Base-by-base conservation (phyloP, 805 yeast genomes). In the Wickerhamomyces chambardii region DNA sequence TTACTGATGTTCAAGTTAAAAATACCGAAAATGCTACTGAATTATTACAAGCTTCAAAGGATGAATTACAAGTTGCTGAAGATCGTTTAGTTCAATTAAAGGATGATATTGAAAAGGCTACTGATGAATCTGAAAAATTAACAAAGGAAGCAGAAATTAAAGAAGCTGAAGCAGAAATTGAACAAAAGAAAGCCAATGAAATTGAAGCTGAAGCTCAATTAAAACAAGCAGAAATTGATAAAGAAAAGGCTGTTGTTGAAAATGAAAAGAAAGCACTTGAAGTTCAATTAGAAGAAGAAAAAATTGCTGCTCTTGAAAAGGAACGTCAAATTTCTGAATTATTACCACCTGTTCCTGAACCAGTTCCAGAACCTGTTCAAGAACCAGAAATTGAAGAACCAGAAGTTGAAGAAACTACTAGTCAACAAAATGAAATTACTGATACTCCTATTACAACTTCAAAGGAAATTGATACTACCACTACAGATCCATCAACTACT, bases 11-110 rank as follows among this genome's bases (percentile, higher is more conserved):
- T 29, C 72, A 72, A 42, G 47, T 56, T 19, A 55, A 58, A 39
- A 67, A 75, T 45, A 58, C 58, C 28, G 73, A 69, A 31, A 61
- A 59, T 41, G 68, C 67, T 17, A 44, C 48, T 28, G 50, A 54
- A 15, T 61, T 67, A 43, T 48, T 73, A 21, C 67, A 63, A 27
- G 64, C 64, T 28, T 66, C 73, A 38, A 56, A 61, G 35, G 46
- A 48, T 17, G 65, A 71, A 47, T 59, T 75, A 42, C 68, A 56
- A 29, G 58, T 59, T 29, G 61, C 75, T 18, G 36, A 44, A 24
- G 50, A 44, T 10, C 48, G 51, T n/a, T 56, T 60, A 32, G 57
- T 44, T 12, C 54, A 51, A 27, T 54, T 58, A 31, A 59, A 59
- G 32, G 39, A 42, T 21, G 59, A 56, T 15, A 53, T 59, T 34